Evolutionary conservation across 2,329 filamentous ascomycete genomes (phyloP).

Genomic region (Aspergillus pseudoterreus): DNA sequence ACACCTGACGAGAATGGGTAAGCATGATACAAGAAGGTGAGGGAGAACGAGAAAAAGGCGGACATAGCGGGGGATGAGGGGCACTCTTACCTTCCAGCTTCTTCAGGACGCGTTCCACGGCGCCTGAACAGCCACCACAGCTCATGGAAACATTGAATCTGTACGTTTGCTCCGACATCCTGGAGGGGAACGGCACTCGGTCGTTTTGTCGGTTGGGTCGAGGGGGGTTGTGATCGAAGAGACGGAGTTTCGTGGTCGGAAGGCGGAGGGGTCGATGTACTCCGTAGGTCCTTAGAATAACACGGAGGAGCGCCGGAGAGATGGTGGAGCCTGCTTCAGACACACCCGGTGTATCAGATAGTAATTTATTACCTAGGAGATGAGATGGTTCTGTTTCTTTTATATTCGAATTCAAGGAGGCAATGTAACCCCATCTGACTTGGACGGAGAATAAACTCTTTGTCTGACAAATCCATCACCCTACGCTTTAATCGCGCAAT

Average conservation of each 20-base stretch:
- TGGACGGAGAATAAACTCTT: too few relatives aligned
- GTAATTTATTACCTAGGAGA: too few relatives aligned
- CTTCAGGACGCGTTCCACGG: constrained; percentile 85
- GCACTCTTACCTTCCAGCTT: constrained; percentile 72
- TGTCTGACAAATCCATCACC: too few relatives aligned
- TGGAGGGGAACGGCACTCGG: neutral
- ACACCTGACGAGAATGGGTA: constrained; percentile 56
- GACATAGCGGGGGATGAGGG: neutral
- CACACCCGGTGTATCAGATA: too few relatives aligned
- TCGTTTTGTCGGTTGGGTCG: neutral
- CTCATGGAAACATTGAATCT: constrained; percentile 93
- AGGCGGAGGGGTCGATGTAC: too few relatives aligned
- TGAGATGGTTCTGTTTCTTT: too few relatives aligned
- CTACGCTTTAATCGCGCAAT: too few relatives aligned
- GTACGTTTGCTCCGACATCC: constrained; percentile 78
- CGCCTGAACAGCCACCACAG: constrained; percentile 94
- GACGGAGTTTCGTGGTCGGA: neutral
- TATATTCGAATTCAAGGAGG: too few relatives aligned
- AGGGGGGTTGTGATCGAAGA: neutral
- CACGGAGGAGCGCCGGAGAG: too few relatives aligned
- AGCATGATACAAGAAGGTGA: neutral
- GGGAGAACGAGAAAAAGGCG: neutral
- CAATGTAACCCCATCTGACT: too few relatives aligned
- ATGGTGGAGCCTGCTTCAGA: too few relatives aligned
- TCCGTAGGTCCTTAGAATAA: too few relatives aligned